Evolutionary conservation across 108 stramenopile species (phyloP).

Genomic region (Nitzschia putrida): DNA sequence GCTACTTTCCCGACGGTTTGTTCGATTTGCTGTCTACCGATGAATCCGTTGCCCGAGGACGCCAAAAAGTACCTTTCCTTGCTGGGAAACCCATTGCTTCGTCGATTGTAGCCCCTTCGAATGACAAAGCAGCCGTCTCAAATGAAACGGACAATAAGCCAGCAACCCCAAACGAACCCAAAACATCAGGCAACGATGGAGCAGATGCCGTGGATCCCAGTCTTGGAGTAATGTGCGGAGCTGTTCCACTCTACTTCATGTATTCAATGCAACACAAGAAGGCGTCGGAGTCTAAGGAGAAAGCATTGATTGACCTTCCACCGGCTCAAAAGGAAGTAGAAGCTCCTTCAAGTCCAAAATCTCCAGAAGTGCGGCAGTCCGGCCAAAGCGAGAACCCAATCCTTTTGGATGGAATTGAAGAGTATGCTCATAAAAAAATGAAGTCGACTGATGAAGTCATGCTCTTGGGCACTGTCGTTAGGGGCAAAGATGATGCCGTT

Average conservation of each 20-base stretch:
- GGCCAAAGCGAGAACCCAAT: background rate
- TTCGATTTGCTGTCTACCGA: conserved; percentile 26
- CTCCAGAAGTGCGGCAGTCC: background rate
- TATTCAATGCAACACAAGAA: background rate
- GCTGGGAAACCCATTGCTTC: background rate
- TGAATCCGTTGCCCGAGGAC: conserved; percentile 12
- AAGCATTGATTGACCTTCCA: background rate
- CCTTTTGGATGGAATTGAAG: background rate
- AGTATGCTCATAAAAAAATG: background rate
- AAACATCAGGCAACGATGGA: background rate
- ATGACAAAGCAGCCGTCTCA: background rate
- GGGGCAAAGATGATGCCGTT: conserved; percentile 4
- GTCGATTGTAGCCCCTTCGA: background rate
- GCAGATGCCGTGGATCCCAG: conserved; percentile 9
- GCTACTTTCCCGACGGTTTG: conserved; percentile 20
- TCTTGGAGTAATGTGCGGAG: conserved; percentile 25
- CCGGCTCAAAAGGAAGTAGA: background rate
- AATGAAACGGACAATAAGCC: background rate
- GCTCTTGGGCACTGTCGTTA: background rate
- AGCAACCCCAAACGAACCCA: background rate
- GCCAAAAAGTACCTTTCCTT: conserved; percentile 18
- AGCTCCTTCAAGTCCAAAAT: conserved; percentile 4
- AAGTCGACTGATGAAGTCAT: background rate
- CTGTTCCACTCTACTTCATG: conserved; percentile 29
- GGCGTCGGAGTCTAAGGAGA: background rate